A percentile compares a stretch with the other conserved stretches of the same genome.
Conservation (phyloP, 331 rosid species). For the Rosa hybrid region DNA sequence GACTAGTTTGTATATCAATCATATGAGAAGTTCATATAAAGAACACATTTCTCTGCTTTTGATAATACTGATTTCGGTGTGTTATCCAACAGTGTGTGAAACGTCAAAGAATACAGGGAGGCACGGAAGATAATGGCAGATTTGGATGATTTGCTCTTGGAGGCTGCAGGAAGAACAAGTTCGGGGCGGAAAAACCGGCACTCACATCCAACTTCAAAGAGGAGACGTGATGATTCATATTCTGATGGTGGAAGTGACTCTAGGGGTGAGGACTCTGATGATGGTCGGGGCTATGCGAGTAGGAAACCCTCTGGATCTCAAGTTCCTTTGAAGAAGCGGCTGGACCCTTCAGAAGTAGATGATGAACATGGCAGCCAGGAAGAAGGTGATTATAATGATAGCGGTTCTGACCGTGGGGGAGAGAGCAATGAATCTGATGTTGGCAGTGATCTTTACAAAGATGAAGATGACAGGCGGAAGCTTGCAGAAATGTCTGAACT, state of each 20-base stretch:
- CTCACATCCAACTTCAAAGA: conserved; percentile 53
- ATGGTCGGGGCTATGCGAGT: conserved; percentile 49
- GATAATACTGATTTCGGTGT: background rate
- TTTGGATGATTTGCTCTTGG: conserved; percentile 75
- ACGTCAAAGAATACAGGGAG: conserved; percentile 8
- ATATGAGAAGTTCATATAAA: background rate
- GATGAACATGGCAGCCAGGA: conserved; percentile 76
- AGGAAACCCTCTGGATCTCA: conserved; percentile 61
- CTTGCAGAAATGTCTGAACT: conserved; percentile 96
- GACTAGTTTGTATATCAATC: background rate
- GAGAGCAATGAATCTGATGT: conserved; percentile 74
- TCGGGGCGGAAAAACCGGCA: conserved; percentile 58
- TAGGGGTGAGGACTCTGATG: conserved; percentile 72
- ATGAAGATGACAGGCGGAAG: conserved; percentile 70
- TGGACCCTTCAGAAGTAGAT: conserved; percentile 67
- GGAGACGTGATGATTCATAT: conserved; percentile 60
- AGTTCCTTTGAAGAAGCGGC: conserved; percentile 84
- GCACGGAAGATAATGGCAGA: conserved; percentile 60
- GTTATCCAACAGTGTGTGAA: conserved; percentile 35
- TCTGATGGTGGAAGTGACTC: conserved; percentile 89
- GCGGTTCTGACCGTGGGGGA: conserved; percentile 48
- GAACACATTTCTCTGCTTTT: background rate
- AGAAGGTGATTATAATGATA: conserved; percentile 55
- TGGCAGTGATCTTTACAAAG: conserved; percentile 88
- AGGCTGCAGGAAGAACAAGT: conserved; percentile 94